Evolutionary conservation across 1,284 basidiomycete genomes (phyloP).

Genomic region (Melampsora larici-populina): DNA sequence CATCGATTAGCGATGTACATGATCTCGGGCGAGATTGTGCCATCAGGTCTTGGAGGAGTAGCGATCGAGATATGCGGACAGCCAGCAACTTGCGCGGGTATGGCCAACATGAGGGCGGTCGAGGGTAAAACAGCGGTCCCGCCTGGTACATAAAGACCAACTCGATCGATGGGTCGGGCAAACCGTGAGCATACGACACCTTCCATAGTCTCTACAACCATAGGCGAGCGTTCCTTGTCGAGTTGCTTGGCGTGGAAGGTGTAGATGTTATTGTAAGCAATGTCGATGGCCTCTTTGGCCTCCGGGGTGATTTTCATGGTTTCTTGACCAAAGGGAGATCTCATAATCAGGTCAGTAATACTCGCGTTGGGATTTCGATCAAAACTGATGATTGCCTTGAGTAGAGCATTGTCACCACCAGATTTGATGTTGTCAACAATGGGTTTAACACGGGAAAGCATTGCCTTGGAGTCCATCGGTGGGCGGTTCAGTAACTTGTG

Average conservation of each 20-base stretch:
- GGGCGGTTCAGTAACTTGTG: conserved; percentile 27
- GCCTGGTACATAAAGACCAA: conserved; percentile 95
- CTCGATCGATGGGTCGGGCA: conserved; percentile 85
- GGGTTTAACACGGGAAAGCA: conserved; percentile 54
- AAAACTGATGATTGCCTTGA: conserved; percentile 48
- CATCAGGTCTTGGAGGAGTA: conserved; percentile 86
- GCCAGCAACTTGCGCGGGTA: conserved; percentile 94
- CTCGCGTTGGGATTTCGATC: background rate
- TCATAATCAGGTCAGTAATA: background rate
- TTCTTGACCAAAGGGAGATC: background rate
- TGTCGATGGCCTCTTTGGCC: conserved; percentile 78
- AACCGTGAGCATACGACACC: conserved; percentile 94
- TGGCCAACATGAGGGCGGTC: conserved; percentile 95
- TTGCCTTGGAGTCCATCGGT: conserved; percentile 26
- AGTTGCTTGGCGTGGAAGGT: conserved; percentile 80
- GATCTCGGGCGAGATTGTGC: conserved; percentile 87
- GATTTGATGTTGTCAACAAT: conserved; percentile 52
- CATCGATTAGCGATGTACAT: conserved; percentile 87
- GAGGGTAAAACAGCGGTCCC: conserved; percentile 95
- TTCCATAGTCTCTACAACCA: conserved; percentile 94
- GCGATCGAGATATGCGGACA: conserved; percentile 90
- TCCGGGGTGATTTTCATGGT: conserved; percentile 42
- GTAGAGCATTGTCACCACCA: conserved; percentile 59
- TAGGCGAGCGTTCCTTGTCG: conserved; percentile 61
- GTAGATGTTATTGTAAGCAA: conserved; percentile 85